These are phyloP conservation scores for Saksenaea vasiformis DNA, from an alignment of 371 early-diverging fungal species.

Conservation along the genomic window DNA sequence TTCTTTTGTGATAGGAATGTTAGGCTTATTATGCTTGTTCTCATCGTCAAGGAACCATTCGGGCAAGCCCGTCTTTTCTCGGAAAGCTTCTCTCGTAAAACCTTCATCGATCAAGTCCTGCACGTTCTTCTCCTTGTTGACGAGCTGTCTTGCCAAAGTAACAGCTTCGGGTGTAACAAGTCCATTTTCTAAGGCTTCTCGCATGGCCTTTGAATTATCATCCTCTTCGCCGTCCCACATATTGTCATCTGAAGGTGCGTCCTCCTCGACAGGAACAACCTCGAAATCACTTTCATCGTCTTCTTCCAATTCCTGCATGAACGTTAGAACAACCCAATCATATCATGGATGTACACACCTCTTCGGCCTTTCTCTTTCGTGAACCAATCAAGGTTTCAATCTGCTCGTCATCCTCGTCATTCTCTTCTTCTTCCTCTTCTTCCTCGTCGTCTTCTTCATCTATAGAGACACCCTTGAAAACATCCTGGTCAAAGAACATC, in stretches of 20 bases:
- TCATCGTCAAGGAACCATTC: constrained; percentile 94
- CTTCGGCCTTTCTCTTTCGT: constrained; percentile 52
- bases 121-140: constrained; percentile 74
- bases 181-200: constrained; percentile 51
- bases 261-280: constrained; percentile 57
- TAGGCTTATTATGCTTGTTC: constrained; percentile 81
- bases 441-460: constrained; percentile 65
- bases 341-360: constrained; percentile 8
- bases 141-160: constrained; percentile 84
- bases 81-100: constrained; percentile 88
- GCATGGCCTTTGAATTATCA: constrained; percentile 72
- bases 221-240: constrained; percentile 71
- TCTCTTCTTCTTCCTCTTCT: constrained; percentile 55
- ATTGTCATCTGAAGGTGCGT: constrained; percentile 57
- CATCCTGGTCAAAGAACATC: constrained; percentile 91
- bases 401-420: constrained; percentile 23
- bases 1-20: constrained; percentile 93
- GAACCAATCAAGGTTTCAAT: constrained; percentile 11
- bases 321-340: background rate
- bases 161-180: constrained; percentile 86
- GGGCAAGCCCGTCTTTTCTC: constrained; percentile 85
- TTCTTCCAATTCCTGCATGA: constrained; percentile 18
- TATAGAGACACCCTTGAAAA: constrained; percentile 73
- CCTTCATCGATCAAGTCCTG: constrained; percentile 85
- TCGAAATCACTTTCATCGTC: constrained; percentile 62